Base-by-base conservation (phyloP, 2,329 filamentous ascomycete species). In the Domatiomyces globalis region DNA sequence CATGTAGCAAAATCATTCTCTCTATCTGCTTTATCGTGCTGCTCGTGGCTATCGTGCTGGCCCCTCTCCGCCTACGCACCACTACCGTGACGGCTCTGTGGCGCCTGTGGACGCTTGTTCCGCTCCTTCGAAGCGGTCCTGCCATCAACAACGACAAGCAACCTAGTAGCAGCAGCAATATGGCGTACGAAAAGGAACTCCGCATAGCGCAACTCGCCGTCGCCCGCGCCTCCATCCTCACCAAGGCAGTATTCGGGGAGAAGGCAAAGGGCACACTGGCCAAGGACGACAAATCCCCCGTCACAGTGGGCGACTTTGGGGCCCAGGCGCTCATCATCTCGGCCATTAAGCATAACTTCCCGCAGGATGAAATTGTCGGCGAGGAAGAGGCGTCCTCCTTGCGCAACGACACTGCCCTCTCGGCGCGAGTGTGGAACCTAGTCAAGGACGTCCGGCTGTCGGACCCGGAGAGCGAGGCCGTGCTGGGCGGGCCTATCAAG, bases 291-390 rank as follows among this genome's bases (percentile, higher is more conserved):
- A 87, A 87, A 66, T 95, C 89, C 8, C 92, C 92, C 58, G 92
- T 98, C 62, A 98, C 92, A 17, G 92, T 96, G 62, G 92, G 90
- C 67, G 92, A 98, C 72, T 96, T 95, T 68, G 92, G 92, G 64
- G 94, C 92, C 39, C 92, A 98, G 73, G 89, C 92, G 29, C 80
- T 98, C 59, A 95, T 98, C 69, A 95, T 96, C 64, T 78, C 83
- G 52, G 90, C 90, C 25, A 83, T 98, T 60, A 83, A 83, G 69
- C 80, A 86, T 69, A 87, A 85, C 69, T 98, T 98, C 73, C 92
- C 92, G 17, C 65, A 80, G 36, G 92, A 98, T 65, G 84, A 87
- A 67, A 85, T 98, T 57, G 87, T 98, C 43, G 92, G 86, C 60
- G 92, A 98, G 70, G 92, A 98, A 70, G 92, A 98, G 70, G 86